These are phyloP conservation scores for Apiospora malaysiana DNA, from an alignment of 2,329 filamentous ascomycete genomes.

Conservation along the genomic window DNA sequence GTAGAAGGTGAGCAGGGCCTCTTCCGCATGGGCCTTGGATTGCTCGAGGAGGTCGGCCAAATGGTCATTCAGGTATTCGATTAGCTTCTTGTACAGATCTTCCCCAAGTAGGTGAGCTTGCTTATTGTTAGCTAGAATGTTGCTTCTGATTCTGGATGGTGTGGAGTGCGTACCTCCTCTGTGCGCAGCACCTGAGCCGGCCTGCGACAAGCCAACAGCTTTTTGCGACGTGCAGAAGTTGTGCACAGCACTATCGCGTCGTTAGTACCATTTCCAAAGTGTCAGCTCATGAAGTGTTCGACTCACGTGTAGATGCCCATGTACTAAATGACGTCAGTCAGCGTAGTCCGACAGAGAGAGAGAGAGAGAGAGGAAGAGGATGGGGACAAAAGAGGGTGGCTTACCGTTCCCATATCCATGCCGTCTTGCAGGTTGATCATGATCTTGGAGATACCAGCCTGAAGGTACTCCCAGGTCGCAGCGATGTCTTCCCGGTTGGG, in stretches of 20 bases:
- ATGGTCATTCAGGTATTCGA: slow-evolving; percentile 81
- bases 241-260: slow-evolving; percentile 75
- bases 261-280: slow-evolving; percentile 43
- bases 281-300: slow-evolving; percentile 4
- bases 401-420: slow-evolving; percentile 87
- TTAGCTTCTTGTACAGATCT: slow-evolving; percentile 92
- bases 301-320: slow-evolving; percentile 93
- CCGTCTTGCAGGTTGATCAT: slow-evolving; percentile 92
- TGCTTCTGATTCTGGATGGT: background rate
- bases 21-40: slow-evolving; percentile 83
- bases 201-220: slow-evolving; percentile 65
- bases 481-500: slow-evolving; percentile 67
- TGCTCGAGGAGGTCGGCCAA: slow-evolving; percentile 72
- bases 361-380: background rate
- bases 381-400: slow-evolving; percentile 34
- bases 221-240: slow-evolving; percentile 99
- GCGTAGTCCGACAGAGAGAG: too few species aligned
- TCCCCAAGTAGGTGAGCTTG: slow-evolving; percentile 92
- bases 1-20: slow-evolving; percentile 89
- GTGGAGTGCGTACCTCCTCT: slow-evolving; percentile 66
- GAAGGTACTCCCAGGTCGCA: slow-evolving; percentile 81
- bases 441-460: slow-evolving; percentile 86
- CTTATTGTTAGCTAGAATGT: slow-evolving; percentile 24
- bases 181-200: slow-evolving; percentile 59
- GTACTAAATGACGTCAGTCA: slow-evolving; percentile 60